Conservation (phyloP, 1,139 yeast species). For the Diutina mesorugosa region DNA sequence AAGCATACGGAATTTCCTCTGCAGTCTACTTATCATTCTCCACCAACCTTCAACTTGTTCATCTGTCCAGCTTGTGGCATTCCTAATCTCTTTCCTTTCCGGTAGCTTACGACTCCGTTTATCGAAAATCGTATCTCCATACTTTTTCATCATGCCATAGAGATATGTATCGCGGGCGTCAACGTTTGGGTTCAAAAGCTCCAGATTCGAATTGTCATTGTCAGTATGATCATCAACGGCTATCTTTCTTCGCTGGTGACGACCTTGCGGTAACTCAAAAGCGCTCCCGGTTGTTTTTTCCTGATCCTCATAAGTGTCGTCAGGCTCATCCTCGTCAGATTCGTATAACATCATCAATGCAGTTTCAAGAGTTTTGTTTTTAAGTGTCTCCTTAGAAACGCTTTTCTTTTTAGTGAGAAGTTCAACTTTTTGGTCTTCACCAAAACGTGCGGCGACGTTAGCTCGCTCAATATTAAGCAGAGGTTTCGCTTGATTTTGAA, state of each 20-base stretch:
- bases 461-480: not conserved
- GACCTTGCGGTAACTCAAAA: not conserved
- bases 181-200: constrained; percentile 6
- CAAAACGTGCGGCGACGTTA: constrained; percentile 11
- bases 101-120: constrained; percentile 38
- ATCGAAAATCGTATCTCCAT: constrained; percentile 36
- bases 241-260: constrained; percentile 3
- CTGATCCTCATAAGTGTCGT: constrained; percentile 74
- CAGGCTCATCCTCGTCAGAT: constrained; percentile 69
- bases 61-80: constrained; percentile 58
- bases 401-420: constrained; percentile 11
- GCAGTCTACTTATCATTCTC: constrained; percentile 54
- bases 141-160: constrained; percentile 42
- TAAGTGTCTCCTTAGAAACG: constrained; percentile 20
- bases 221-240: constrained; percentile 9
- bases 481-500: constrained; percentile 8
- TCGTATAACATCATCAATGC: constrained; percentile 58
- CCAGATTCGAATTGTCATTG: constrained; percentile 6
- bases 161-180: constrained; percentile 34
- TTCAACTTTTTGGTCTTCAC: constrained; percentile 18
- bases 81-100: constrained; percentile 38
- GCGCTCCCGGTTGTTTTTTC: constrained; percentile 21
- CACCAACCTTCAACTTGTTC: constrained; percentile 95
- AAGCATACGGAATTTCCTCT: constrained; percentile 42
- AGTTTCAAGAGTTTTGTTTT: constrained; percentile 45